These are phyloP conservation scores for Colletotrichum spaethianum DNA, from an alignment of 2,329 filamentous ascomycete genomes.

Conservation along the genomic window DNA sequence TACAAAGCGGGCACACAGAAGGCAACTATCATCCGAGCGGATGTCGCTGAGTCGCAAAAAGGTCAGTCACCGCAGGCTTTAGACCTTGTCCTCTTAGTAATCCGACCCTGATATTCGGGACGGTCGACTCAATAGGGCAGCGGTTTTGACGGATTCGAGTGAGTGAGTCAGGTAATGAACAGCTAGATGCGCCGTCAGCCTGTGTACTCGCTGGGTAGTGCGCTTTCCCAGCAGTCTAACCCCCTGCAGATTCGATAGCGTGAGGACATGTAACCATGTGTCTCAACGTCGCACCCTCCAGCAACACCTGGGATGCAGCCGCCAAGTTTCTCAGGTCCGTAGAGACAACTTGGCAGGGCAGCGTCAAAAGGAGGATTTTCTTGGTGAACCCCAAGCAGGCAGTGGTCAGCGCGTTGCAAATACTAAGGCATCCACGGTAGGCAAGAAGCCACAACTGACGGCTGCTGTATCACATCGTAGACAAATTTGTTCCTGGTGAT, in stretches of 20 bases:
- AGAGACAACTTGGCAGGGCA: conserved; percentile 8
- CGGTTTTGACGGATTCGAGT: background rate
- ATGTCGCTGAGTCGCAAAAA: too few species aligned
- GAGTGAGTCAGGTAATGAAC: background rate
- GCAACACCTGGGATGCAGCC: background rate
- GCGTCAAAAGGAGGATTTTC: background rate
- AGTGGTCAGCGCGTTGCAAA: background rate
- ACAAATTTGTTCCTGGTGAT: background rate
- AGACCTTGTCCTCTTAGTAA: background rate
- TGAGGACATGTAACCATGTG: conserved; percentile 12
- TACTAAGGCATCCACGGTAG: too few species aligned
- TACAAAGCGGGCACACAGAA: fast-evolving
- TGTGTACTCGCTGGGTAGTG: background rate
- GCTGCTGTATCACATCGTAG: background rate
- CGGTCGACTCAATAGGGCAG: background rate
- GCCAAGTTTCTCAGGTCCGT: background rate
- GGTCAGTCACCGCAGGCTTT: background rate
- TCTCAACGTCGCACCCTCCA: conserved; percentile 1
- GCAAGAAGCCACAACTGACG: background rate
- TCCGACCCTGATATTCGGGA: background rate
- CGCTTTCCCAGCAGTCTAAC: background rate
- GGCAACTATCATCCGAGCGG: background rate
- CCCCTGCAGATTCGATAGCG: conserved; percentile 12
- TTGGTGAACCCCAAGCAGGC: background rate
- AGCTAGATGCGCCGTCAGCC: background rate